These are phyloP conservation scores for Tricholoma bakamatsutake DNA, from an alignment of 768 basidiomycete species.

Conservation along the genomic window DNA sequence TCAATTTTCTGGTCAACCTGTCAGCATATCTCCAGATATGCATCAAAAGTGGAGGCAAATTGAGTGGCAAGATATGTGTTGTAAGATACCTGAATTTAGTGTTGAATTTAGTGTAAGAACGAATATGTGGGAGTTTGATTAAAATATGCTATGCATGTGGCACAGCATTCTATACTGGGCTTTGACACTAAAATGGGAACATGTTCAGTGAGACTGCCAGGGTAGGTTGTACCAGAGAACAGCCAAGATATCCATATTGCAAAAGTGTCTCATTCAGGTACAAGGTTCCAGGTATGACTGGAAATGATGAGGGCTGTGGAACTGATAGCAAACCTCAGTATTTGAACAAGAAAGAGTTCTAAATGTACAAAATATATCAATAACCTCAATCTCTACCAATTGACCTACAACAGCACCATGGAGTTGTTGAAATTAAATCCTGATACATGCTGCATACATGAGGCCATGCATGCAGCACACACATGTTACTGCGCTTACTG, in stretches of 20 bases:
- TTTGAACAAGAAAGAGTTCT: no score
- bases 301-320: not conserved
- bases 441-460: no score
- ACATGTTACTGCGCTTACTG: no score
- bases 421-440: no score
- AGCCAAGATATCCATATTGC: slow-evolving; percentile 7
- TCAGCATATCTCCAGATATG: not conserved
- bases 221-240: slow-evolving; percentile 6
- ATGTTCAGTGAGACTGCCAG: slow-evolving; percentile 8
- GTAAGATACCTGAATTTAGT: slow-evolving; percentile 3
- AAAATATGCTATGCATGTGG: slow-evolving; percentile 10
- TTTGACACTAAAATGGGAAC: no score
- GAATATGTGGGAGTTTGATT: not conserved
- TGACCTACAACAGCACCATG: not conserved
- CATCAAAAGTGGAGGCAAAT: no score
- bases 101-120: no score
- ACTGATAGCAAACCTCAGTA: not conserved
- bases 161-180: slow-evolving; percentile 8
- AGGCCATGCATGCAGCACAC: no score
- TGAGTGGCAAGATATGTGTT: no score
- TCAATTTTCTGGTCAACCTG: not conserved
- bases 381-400: not conserved
- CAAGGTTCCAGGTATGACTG: not conserved
- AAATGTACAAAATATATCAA: not conserved
- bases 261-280: no score